phyloP scores from a whole-genome alignment of 208 protist genomes.

The Leishmania turanica region DNA sequence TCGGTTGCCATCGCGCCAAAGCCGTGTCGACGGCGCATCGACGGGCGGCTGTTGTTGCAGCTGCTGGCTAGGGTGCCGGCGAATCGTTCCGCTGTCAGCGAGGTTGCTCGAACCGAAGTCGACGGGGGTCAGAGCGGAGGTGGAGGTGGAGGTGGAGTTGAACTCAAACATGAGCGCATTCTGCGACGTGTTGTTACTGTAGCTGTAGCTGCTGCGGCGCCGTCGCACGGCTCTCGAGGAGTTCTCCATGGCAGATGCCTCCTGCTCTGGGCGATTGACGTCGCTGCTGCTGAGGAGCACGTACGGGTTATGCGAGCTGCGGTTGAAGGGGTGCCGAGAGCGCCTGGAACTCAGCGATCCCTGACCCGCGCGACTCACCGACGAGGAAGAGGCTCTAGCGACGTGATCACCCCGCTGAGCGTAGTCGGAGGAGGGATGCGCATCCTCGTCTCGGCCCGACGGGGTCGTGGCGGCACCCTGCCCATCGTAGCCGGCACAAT shows the following conservation, averaged over 20 bases:
- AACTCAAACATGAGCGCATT: constrained; percentile 42
- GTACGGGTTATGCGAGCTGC: constrained; percentile 43
- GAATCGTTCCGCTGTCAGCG: constrained; percentile 1
- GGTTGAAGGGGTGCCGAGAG: constrained; percentile 23
- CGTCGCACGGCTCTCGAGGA: not conserved
- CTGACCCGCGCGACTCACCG: not conserved
- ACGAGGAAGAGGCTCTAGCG: not conserved
- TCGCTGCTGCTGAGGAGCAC: constrained; percentile 27
- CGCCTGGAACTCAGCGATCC: constrained; percentile 13
- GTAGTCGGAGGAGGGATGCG: not conserved
- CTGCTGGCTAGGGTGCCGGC: not conserved
- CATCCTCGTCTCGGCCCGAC: not conserved
- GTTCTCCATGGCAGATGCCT: not conserved
- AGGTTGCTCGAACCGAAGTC: constrained; percentile 1
- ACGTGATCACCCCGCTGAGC: not conserved
- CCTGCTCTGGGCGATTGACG: not conserved
- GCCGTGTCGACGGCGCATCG: constrained; percentile 5
- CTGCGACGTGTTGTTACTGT: constrained; percentile 47
- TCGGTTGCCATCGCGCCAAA: constrained; percentile 30
- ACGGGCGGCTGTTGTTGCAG: not conserved
- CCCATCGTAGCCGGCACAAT: constrained; percentile 4
- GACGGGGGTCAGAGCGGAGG: constrained; percentile 5
- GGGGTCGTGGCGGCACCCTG: not conserved
- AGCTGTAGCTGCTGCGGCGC: constrained; percentile 26
- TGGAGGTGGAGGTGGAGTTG: constrained; percentile 16